Evolutionary conservation across 495 filamentous ascomycete genomes (phyloP).

Genomic region (Endocarpon pusillum): DNA sequence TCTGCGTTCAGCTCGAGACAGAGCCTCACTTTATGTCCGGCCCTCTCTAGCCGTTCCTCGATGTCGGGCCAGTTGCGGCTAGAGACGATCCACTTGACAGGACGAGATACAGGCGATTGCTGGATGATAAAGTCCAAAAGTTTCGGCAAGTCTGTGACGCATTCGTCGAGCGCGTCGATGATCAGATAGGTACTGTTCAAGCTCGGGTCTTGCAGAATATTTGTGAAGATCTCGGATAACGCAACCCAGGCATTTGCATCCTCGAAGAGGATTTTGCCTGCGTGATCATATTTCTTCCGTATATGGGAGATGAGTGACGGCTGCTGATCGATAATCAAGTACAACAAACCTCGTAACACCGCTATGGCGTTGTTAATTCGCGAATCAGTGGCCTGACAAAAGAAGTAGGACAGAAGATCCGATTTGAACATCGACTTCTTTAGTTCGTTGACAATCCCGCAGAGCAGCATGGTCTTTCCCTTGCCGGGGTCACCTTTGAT

Average conservation of each 20-base stretch:
- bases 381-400: constrained; percentile 24
- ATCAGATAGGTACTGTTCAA: constrained; percentile 18
- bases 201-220: constrained; percentile 19
- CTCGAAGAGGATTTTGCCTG: constrained; percentile 16
- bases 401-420: constrained; percentile 24
- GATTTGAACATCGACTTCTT: constrained; percentile 3
- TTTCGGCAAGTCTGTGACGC: constrained; percentile 10
- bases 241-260: constrained; percentile 19
- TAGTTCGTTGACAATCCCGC: constrained; percentile 25
- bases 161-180: constrained; percentile 36
- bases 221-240: constrained; percentile 15
- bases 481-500: constrained; percentile 16
- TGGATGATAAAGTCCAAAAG: constrained; percentile 13
- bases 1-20: constrained; percentile 19
- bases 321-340: constrained; percentile 17
- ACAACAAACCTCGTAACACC: constrained; percentile 26
- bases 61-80: constrained; percentile 22
- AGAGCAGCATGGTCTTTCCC: constrained; percentile 26
- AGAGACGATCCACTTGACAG: constrained; percentile 24
- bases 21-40: constrained; percentile 8
- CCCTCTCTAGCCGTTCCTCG: constrained; percentile 14
- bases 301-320: constrained; percentile 18
- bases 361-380: constrained; percentile 23
- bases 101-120: constrained; percentile 6
- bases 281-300: constrained; percentile 10